Conservation (phyloP, 148 eudicot genomes). For the Pharnaceum exiguum region DNA sequence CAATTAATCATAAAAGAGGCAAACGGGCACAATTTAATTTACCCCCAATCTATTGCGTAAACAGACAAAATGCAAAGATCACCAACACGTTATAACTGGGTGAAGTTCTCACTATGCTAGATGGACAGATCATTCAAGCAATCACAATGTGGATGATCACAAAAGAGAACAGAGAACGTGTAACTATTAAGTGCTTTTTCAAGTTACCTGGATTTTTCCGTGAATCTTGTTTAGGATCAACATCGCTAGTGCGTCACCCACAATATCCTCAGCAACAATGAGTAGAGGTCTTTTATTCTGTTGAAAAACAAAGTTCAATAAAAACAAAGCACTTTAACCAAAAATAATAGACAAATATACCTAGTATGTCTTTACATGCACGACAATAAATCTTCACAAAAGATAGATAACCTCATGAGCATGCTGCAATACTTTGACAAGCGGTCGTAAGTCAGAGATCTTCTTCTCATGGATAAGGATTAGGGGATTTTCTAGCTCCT, state of each 20-base stretch:
- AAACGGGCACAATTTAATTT: no score
- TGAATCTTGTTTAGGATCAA: constrained; percentile 85
- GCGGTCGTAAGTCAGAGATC: constrained; percentile 57
- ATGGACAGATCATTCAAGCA: no score
- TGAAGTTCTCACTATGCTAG: no score
- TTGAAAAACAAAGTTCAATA: constrained; percentile 18
- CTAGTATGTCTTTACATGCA: background rate
- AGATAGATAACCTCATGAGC: constrained; percentile 59
- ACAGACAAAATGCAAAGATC: no score
- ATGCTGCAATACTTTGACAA: constrained; percentile 72
- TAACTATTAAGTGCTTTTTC: constrained; percentile 1
- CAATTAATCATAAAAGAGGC: no score
- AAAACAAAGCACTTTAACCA: constrained; percentile 1
- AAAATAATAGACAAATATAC: constrained; percentile 1
- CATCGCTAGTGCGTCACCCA: constrained; percentile 69
- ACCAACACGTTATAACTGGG: no score
- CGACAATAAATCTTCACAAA: background rate
- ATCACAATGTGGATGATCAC: no score
- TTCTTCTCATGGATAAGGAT: constrained; percentile 89
- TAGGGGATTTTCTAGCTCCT: constrained; percentile 91
- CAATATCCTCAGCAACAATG: constrained; percentile 93
- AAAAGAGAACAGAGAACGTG: no score
- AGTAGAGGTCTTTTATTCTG: constrained; percentile 67
- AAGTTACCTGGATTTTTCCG: constrained; percentile 74
- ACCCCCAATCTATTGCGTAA: no score